These are phyloP conservation scores for Nakazawaea ernobii DNA, from an alignment of 805 yeast genomes.

Conservation along the genomic window DNA sequence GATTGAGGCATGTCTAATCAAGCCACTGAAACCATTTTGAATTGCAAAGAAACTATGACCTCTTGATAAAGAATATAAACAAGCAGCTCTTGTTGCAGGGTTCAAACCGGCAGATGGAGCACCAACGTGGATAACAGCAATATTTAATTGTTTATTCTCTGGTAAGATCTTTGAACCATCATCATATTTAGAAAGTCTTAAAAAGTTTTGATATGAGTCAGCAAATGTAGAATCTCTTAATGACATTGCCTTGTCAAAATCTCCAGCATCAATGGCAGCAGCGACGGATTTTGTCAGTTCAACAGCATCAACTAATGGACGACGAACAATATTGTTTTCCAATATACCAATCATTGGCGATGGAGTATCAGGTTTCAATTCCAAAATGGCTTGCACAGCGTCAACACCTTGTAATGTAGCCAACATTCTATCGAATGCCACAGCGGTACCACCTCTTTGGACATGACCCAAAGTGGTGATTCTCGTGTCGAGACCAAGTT, in stretches of 20 bases:
- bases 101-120: constrained; percentile 98
- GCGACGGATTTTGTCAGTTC: constrained; percentile 86
- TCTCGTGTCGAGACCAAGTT: constrained; percentile 88
- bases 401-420: constrained; percentile 98
- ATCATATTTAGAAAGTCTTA: constrained; percentile 62
- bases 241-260: constrained; percentile 81
- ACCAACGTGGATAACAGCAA: constrained; percentile 89
- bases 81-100: constrained; percentile 87
- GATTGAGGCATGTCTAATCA: constrained; percentile 84
- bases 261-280: constrained; percentile 68
- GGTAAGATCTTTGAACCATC: constrained; percentile 60
- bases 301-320: constrained; percentile 87
- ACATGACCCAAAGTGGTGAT: constrained; percentile 96
- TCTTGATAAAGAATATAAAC: constrained; percentile 76
- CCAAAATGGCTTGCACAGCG: constrained; percentile 90
- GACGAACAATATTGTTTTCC: constrained; percentile 82
- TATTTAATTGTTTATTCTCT: constrained; percentile 52
- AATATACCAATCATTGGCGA: constrained; percentile 90
- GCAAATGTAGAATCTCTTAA: constrained; percentile 84
- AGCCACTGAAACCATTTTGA: constrained; percentile 89
- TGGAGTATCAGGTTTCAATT: constrained; percentile 83
- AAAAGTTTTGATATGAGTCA: constrained; percentile 71
- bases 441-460: constrained; percentile 98
- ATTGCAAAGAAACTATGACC: constrained; percentile 92
- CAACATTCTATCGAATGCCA: constrained; percentile 84